Evolutionary conservation across 2,329 filamentous ascomycete genomes (phyloP), one percentile per base, ranked within the genome.

Genomic region (Epichloe coenophiala): DNA sequence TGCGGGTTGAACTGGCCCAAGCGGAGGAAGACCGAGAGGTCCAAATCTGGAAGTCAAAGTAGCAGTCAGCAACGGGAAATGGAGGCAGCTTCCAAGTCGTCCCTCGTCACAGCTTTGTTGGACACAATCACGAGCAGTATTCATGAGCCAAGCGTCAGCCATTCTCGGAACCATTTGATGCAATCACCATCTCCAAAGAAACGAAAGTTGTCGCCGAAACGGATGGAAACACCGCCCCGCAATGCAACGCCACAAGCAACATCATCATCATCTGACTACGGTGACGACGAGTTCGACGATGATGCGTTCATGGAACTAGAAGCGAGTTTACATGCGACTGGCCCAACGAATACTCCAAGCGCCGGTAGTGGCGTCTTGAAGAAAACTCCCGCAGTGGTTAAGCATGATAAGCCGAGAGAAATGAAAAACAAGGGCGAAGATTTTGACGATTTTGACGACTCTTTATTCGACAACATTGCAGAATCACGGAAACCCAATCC

Each of bases 1-100:
- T 86, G 81, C 60, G 83, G 82, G 17, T 72, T 77, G 23, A 77
- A 85, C 57, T 86, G 83, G 76, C 82, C 84, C 1, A 90, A 90
- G 64, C 74, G 82, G 55, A 75, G 82, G 57, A 83, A 75, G 57
- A 60, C 80, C 7, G 77, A 81, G 47, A 72, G 71, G 36, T 64
- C 68, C 13, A 73, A 69, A 47, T 60, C 64, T 0, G 64, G 64
- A 3, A 61, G 62, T 36, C 61, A 65, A 43, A 55, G 58, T 35
- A 63, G 61, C 49, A 60, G 59, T 38, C 59, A 66, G 40, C 61
- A 61, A 53, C 63, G 65, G 59, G 65, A 71, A 53, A 69, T 67
- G 55, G 71, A 72, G 51, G 73, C 75, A 33, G 69, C 69, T 4
- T 77, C 75, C 2, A 82, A 81, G 55, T 72, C 74, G 0, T 76